Base-by-base conservation (phyloP, 108 stramenopile genomes). In the Cyclotella cryptica region DNA sequence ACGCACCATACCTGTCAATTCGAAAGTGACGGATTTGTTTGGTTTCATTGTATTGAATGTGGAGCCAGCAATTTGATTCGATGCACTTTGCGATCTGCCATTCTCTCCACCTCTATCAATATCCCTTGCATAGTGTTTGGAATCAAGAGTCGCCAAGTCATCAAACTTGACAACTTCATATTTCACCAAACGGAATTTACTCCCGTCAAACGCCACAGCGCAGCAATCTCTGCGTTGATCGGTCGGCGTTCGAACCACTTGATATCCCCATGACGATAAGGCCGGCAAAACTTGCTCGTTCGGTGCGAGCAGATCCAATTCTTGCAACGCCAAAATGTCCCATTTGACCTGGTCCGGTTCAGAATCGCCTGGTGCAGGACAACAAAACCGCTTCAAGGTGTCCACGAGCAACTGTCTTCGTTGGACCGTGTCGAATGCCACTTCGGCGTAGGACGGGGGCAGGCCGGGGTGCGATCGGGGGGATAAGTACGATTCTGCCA, bases 321-420 rank as follows among this genome's bases (percentile, higher is more conserved):
- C 95, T 82, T 96, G 95, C 44, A 96, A 62, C 24, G 87, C 89
- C 14, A 92, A 27, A 3, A 93, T 57, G 47, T 95, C 90, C 44
- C 85, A 79, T 64, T 80, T 80, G 40, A 53, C 35, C 1, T 61
- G 13, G 43, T 64, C 30, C 35, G 4, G 6, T 35, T 35, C 4
- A 6, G 35, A 35, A 35, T 35, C 35, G 35, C 35, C 35, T 35
- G 55, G 24, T 57, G 55, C 5, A 24, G 55, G 60, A 61, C 35
- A 44, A 64, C 79, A 83, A 68, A 79, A 77, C 69, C 75, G 42
- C 30, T 63, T 27, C 1, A 92, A 64, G 3, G 85, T 88, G 42
- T 87, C 76, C 27, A 80, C 46, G 9, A 93, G 71, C 69, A 86
- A 68, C 45, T 78, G 58, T 0, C 81, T 78, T 62, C 92, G 81